Conservation (phyloP, 2,329 filamentous ascomycete species). For the Zymoseptoria passerinii region DNA sequence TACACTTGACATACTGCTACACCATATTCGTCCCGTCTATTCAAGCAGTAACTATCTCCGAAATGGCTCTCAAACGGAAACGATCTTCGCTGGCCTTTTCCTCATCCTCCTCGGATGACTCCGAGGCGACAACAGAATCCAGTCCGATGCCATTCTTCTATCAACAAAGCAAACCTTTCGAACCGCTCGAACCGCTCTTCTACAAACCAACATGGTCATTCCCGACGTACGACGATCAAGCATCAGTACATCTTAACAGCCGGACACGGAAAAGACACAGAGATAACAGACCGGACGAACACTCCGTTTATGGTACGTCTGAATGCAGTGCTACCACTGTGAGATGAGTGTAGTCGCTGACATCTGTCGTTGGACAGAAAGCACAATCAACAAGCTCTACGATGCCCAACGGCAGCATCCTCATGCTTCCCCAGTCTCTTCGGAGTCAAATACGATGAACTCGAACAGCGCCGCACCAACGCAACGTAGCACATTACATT, state of each 20-base stretch:
- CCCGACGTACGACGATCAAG: conserved; percentile 20
- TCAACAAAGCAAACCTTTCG: conserved; percentile 22
- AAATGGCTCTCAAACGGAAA: conserved; percentile 53
- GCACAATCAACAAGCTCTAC: conserved; percentile 39
- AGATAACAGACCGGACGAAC: conserved; percentile 50
- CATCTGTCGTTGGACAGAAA: conserved; percentile 29
- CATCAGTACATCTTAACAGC: conserved; percentile 39
- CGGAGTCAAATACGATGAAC: conserved; percentile 10
- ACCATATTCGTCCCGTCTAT: too few species aligned
- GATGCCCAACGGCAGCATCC: conserved; percentile 33
- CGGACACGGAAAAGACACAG: conserved; percentile 53
- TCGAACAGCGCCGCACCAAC: conserved; percentile 6
- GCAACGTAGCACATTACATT: conserved; percentile 40
- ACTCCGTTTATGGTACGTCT: conserved; percentile 45
- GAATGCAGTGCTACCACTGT: conserved; percentile 9
- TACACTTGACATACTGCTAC: neutral
- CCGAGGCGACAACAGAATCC: conserved; percentile 26
- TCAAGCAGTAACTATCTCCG: neutral
- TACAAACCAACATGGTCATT: conserved; percentile 22
- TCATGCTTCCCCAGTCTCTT: conserved; percentile 19
- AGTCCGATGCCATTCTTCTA: conserved; percentile 24
- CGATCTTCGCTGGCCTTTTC: conserved; percentile 41
- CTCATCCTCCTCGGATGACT: conserved; percentile 33
- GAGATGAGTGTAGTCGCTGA: conserved; percentile 15
- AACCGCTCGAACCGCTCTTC: conserved; percentile 11